phyloP scores from a whole-genome alignment of 2,329 filamentous ascomycete species.

The Cylindrodendrum hubeiense region DNA sequence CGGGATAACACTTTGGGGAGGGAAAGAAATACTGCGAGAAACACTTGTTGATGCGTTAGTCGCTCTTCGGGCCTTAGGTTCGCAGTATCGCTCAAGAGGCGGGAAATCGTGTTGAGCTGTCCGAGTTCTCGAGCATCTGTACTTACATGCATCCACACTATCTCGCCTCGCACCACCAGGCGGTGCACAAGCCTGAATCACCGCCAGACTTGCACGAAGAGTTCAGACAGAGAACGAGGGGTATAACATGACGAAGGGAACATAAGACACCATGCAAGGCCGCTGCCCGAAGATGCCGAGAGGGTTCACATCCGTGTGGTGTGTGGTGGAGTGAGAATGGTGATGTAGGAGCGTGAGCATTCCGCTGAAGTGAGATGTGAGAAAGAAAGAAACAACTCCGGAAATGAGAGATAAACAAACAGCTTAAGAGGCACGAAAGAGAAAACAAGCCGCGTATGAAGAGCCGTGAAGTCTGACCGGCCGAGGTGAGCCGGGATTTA shows the following conservation, averaged over 20 bases:
- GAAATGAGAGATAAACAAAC: neutral
- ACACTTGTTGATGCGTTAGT: neutral
- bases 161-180: neutral
- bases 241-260: neutral
- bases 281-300: too few relatives aligned
- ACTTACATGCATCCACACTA: neutral
- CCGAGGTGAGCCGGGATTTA: too few relatives aligned
- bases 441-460: too few relatives aligned
- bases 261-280: neutral
- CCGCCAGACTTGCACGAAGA: neutral
- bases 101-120: neutral
- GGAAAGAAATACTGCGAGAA: neutral
- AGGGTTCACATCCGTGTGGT: neutral
- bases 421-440: too few relatives aligned
- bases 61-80: neutral
- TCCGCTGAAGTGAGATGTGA: neutral
- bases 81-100: neutral
- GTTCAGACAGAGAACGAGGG: neutral
- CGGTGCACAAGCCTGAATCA: slow-evolving; percentile 5
- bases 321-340: too few relatives aligned
- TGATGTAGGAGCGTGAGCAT: too few relatives aligned
- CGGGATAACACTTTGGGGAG: neutral
- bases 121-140: neutral
- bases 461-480: too few relatives aligned
- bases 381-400: neutral